Evolutionary conservation across 768 basidiomycete genomes (phyloP).

Genomic region (Hypholoma sublateritium): DNA sequence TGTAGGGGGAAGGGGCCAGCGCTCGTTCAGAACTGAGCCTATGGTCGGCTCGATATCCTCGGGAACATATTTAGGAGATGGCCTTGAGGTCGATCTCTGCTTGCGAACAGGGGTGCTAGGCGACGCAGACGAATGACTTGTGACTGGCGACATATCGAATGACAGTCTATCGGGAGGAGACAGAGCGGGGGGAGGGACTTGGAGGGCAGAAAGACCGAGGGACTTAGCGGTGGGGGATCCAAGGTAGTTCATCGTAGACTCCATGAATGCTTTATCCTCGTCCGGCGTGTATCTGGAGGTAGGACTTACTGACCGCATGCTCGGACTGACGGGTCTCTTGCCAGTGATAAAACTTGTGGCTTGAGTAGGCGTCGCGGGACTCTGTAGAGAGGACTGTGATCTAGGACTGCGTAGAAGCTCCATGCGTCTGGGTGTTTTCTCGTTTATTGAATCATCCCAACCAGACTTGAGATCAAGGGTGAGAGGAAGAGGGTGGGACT

Average conservation of each 20-base stretch:
- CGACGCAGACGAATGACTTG: conserved; percentile 11
- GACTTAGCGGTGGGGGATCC: conserved; percentile 42
- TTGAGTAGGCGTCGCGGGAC: conserved; percentile 1
- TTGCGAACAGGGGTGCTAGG: conserved; percentile 1
- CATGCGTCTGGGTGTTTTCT: conserved; percentile 28
- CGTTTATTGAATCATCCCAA: conserved; percentile 48
- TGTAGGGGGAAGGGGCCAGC: conserved; percentile 39
- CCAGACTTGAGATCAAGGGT: conserved; percentile 43
- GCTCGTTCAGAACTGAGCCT: conserved; percentile 35
- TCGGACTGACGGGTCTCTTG: conserved; percentile 15
- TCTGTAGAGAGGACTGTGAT: background rate
- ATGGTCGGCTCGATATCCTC: conserved; percentile 33
- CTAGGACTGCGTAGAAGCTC: conserved; percentile 3
- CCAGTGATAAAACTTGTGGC: conserved; percentile 4
- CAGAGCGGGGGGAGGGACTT: conserved; percentile 10
- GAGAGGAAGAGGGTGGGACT: conserved; percentile 23
- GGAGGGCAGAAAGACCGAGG: conserved; percentile 34
- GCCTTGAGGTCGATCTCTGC: conserved; percentile 1
- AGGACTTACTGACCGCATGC: conserved; percentile 13
- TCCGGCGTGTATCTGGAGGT: conserved; percentile 17
- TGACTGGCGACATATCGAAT: conserved; percentile 7
- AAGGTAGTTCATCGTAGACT: conserved; percentile 45
- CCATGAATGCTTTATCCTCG: conserved; percentile 42
- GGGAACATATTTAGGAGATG: conserved; percentile 12
- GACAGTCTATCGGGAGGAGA: conserved; percentile 6